These are phyloP conservation scores for Phaeotremella skinneri DNA, from an alignment of 768 basidiomycete species.

Conservation along the genomic window DNA sequence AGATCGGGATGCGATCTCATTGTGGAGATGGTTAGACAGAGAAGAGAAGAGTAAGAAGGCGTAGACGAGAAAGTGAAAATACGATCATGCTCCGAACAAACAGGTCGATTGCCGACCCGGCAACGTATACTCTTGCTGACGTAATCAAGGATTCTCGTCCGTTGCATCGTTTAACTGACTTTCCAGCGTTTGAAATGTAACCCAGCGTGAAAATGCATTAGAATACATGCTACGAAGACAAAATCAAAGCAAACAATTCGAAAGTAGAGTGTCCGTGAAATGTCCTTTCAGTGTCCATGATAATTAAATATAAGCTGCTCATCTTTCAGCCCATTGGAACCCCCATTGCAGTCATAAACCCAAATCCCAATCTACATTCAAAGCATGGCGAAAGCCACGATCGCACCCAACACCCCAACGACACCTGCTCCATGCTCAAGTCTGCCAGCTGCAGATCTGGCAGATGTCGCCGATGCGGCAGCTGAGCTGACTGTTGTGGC, in stretches of 20 bases:
- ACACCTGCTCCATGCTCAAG: not conserved
- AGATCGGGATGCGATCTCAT: constrained; percentile 12
- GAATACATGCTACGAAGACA: too few species aligned
- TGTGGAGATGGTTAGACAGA: not conserved
- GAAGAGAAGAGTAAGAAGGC: not conserved
- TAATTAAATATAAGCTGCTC: too few species aligned
- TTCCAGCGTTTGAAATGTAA: too few species aligned
- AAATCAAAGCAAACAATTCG: too few species aligned
- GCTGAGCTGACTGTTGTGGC: constrained; percentile 6
- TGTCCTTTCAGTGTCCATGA: too few species aligned
- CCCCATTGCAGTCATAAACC: not conserved
- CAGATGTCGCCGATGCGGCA: not conserved
- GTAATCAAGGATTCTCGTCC: not conserved
- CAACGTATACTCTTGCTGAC: not conserved
- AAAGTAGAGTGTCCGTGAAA: too few species aligned
- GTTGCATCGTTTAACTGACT: not conserved
- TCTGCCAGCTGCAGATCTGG: not conserved
- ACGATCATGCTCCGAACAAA: not conserved
- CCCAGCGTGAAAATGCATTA: too few species aligned
- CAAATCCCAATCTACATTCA: not conserved
- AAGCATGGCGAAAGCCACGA: not conserved
- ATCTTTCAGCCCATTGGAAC: too few species aligned
- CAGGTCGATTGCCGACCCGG: not conserved
- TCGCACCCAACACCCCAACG: not conserved
- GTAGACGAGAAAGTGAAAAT: not conserved